Conservation (phyloP, 768 basidiomycete species). For the Daedalea quercina region DNA sequence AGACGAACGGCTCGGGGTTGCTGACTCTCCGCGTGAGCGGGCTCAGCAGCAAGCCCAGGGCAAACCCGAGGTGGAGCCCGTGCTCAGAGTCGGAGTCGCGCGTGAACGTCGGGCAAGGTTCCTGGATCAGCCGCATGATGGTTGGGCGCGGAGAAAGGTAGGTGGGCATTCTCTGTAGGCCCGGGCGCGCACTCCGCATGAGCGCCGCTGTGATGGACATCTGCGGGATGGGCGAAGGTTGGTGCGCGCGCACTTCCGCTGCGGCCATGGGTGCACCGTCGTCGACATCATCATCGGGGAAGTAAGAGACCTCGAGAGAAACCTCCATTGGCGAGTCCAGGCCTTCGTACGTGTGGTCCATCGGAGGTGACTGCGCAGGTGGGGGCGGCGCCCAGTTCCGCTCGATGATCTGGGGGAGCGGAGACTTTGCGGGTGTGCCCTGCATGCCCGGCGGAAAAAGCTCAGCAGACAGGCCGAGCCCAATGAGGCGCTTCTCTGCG, state of each 20-base stretch:
- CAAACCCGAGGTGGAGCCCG: no score
- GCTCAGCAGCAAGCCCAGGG: no score
- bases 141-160: neutral
- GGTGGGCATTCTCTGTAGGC: neutral
- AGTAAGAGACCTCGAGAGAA: neutral
- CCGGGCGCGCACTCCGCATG: neutral
- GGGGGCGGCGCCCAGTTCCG: neutral
- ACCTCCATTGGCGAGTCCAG: neutral
- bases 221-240: neutral
- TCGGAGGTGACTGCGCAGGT: no score
- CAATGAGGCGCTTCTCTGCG: neutral
- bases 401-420: neutral
- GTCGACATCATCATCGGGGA: neutral
- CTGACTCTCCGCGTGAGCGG: no score
- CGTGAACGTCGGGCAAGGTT: no score
- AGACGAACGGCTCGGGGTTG: no score
- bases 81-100: no score
- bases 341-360: neutral
- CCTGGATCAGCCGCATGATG: no score
- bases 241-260: neutral
- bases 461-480: neutral
- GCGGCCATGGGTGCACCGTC: neutral
- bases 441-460: neutral
- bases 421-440: neutral
- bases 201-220: neutral